These are phyloP conservation scores for Alternaria sp. DNA, from an alignment of 2,329 filamentous ascomycete genomes.

Conservation along the genomic window DNA sequence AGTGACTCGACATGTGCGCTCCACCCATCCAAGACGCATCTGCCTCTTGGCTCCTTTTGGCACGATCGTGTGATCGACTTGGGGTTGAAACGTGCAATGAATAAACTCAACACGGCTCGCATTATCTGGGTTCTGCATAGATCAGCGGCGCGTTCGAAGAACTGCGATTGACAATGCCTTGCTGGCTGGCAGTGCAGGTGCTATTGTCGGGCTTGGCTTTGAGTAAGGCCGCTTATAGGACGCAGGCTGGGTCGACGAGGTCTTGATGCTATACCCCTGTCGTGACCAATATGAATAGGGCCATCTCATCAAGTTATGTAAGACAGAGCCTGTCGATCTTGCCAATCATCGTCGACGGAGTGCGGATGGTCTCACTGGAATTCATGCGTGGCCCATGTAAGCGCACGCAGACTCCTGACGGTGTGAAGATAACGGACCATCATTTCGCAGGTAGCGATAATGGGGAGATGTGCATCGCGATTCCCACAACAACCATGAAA, in stretches of 20 bases:
- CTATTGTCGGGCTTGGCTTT: background rate
- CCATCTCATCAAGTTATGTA: slow-evolving; percentile 4
- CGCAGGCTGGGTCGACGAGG: slow-evolving; percentile 3
- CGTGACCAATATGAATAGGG: slow-evolving; percentile 9
- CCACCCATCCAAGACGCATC: background rate
- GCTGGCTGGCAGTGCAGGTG: background rate
- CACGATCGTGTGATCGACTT: background rate
- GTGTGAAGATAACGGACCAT: background rate
- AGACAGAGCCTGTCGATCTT: slow-evolving; percentile 3
- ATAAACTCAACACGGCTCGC: background rate
- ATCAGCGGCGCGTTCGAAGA: background rate
- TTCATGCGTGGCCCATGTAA: background rate
- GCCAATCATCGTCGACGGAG: background rate
- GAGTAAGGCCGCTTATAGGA: slow-evolving; percentile 9
- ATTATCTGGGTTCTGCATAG: background rate
- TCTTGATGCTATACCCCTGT: slow-evolving; percentile 5
- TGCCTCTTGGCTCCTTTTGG: slow-evolving; percentile 1
- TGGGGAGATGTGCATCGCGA: background rate
- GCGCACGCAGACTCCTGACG: background rate
- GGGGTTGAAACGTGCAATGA: background rate
- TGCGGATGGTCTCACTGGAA: slow-evolving; percentile 2
- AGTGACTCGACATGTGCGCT: background rate
- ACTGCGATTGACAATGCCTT: background rate
- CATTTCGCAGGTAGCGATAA: background rate
- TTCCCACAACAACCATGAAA: background rate